A percentile compares a stretch with the other conserved stretches of the same genome.
These are phyloP conservation scores for Cryomyces antarcticus DNA, from an alignment of 495 filamentous ascomycete genomes.

Conservation along the genomic window DNA sequence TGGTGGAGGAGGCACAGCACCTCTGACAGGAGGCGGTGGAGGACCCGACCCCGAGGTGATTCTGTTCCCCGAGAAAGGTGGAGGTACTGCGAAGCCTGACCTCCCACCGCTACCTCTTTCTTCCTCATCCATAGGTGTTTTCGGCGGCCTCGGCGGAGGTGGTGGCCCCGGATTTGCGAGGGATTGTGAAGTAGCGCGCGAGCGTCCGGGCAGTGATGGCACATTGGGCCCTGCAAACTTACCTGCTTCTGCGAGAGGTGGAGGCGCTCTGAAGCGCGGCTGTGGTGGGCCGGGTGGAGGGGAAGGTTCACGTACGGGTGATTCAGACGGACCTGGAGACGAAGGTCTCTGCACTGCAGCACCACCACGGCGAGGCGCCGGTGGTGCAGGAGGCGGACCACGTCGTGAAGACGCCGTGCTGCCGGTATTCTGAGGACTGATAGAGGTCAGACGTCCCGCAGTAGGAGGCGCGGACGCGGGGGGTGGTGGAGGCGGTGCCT, in stretches of 20 bases:
- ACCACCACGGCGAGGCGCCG: constrained; percentile 42
- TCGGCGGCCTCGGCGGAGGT: constrained; percentile 72
- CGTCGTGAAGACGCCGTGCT: constrained; percentile 38
- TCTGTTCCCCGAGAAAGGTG: constrained; percentile 55
- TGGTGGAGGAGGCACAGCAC: constrained; percentile 25
- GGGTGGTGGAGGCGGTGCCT: constrained; percentile 42
- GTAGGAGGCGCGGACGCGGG: constrained; percentile 22
- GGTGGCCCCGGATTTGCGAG: constrained; percentile 48
- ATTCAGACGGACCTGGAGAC: constrained; percentile 20
- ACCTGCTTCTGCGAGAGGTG: constrained; percentile 12
- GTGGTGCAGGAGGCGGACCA: constrained; percentile 67
- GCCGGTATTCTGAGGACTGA: constrained; percentile 51
- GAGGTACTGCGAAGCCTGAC: constrained; percentile 56
- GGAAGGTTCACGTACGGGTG: constrained; percentile 34
- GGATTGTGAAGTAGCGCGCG: constrained; percentile 32
- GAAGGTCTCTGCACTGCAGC: constrained; percentile 24
- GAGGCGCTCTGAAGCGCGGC: constrained; percentile 10
- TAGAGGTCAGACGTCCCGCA: constrained; percentile 3
- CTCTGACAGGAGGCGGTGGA: constrained; percentile 56
- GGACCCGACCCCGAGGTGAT: constrained; percentile 36
- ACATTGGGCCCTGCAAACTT: constrained; percentile 16
- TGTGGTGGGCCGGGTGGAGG: constrained; percentile 27
- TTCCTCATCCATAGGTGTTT: constrained; percentile 57
- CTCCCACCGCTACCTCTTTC: constrained; percentile 13
- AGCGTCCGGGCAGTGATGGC: constrained; percentile 30